These are phyloP conservation scores for Xylaria intraflava DNA, from an alignment of 495 filamentous ascomycete species.

Conservation along the genomic window DNA sequence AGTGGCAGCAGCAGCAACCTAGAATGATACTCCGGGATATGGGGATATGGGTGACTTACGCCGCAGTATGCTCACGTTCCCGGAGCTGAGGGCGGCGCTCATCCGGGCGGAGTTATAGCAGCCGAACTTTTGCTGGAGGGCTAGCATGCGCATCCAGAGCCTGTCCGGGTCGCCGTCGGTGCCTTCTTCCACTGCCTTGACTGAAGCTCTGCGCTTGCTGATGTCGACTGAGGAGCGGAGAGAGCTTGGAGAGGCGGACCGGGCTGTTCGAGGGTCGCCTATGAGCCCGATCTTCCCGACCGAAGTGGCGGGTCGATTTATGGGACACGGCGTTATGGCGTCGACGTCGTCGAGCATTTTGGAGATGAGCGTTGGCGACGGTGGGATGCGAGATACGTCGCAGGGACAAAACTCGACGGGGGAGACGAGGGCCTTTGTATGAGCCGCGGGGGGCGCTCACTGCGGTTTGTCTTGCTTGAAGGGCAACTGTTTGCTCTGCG, in stretches of 20 bases:
- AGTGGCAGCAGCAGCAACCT: too few species aligned
- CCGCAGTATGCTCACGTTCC: constrained; percentile 25
- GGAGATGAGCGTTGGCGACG: neutral
- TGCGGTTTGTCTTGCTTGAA: neutral
- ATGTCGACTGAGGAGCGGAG: constrained; percentile 13
- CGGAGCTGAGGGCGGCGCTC: constrained; percentile 35
- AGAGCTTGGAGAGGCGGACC: constrained; percentile 22
- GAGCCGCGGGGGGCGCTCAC: too few species aligned
- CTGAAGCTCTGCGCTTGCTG: constrained; percentile 21
- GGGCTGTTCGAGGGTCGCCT: constrained; percentile 12
- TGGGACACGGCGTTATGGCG: constrained; percentile 26
- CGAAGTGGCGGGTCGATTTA: constrained; percentile 1
- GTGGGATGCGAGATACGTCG: neutral
- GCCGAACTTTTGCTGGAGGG: constrained; percentile 35
- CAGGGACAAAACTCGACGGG: neutral
- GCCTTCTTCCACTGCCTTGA: constrained; percentile 24
- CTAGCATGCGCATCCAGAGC: constrained; percentile 42
- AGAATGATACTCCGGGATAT: too few species aligned
- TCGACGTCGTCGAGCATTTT: constrained; percentile 23
- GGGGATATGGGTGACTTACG: constrained; percentile 33
- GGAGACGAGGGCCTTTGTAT: neutral
- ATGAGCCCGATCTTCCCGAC: constrained; percentile 10
- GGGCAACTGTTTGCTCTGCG: neutral
- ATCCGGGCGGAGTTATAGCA: constrained; percentile 43
- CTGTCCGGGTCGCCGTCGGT: constrained; percentile 29